Evolutionary conservation across 768 basidiomycete genomes (phyloP), one percentile per base, ranked within the genome.

Genomic region (Cystobasidiopsis lactophilus): DNA sequence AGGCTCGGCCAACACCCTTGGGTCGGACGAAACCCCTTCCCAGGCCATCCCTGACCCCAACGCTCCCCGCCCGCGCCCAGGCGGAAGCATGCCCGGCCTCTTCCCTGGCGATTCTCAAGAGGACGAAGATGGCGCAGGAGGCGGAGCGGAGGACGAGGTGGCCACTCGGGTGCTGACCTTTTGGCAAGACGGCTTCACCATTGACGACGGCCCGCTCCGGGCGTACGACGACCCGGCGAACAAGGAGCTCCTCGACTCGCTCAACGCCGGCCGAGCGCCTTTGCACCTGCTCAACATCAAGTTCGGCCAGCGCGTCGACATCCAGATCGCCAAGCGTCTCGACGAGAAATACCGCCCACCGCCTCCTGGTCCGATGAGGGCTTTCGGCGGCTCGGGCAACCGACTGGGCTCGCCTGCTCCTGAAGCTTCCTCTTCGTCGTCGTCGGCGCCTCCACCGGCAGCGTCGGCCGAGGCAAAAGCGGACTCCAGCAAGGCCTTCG

Each of bases 181-280:
- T 68, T 96, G 91, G 91, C 74, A 78, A 38, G 75, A 95, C 55
- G 93, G 93, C 0, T 95, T 93, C 67, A 78, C 78, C 44, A 75
- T 96, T 41, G 84, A 93, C 62, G 84, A 86, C 57, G 85, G 86
- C 4, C 78, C 79, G 29, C 69, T 96, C 51, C 74, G 82, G 74
- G 70, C 74, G 21, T 93, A 93, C 64, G 80, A 82, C 52, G 77
- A 88, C 56, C 82, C 84, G 0, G 71, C 69, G 18, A 77, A 86
- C 57, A 71, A 75, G 39, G 72, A 73, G 50, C 66, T 85, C 11
- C 69, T 96, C 5, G 70, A 71, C 1, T 78, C 83, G 54, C 82
- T 95, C 57, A 77, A 85, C 58, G 66, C 77, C 5, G 86, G 88
- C 3, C 77, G 74, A 56, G 85, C 89, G 0, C 88, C 89, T 0